Evolutionary conservation across 2,329 filamentous ascomycete species (phyloP).

Genomic region (Aspergillus fischeri): DNA sequence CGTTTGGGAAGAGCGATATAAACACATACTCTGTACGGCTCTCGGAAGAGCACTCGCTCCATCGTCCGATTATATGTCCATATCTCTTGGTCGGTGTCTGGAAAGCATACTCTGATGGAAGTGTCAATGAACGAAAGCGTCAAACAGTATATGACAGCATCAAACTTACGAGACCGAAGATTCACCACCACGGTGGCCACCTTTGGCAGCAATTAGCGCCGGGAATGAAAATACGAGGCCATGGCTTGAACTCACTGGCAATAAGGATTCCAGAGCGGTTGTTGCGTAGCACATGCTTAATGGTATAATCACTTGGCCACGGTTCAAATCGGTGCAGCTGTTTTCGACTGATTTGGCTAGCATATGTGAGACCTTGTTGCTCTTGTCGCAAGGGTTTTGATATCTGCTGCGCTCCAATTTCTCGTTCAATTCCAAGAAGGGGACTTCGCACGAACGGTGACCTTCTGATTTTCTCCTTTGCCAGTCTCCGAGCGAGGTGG

Average conservation of each 20-base stretch:
- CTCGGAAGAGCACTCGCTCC: constrained; percentile 30
- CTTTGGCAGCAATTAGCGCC: constrained; percentile 16
- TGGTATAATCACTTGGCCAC: constrained; percentile 22
- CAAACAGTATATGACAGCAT: neutral
- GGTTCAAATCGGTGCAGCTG: constrained; percentile 30
- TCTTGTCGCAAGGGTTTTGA: constrained; percentile 20
- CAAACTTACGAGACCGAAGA: constrained; percentile 31
- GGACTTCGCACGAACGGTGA: constrained; percentile 27
- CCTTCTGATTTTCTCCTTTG: constrained; percentile 32
- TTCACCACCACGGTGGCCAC: constrained; percentile 25
- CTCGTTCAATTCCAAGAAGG: constrained; percentile 24
- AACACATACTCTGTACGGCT: constrained; percentile 27
- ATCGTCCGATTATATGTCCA: constrained; percentile 32
- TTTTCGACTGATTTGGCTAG: constrained; percentile 28
- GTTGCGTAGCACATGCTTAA: constrained; percentile 32
- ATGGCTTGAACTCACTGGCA: constrained; percentile 26
- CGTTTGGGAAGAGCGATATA: neutral
- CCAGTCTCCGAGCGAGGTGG: constrained; percentile 22
- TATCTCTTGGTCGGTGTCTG: constrained; percentile 26
- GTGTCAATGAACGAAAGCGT: constrained; percentile 1
- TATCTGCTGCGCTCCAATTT: constrained; percentile 22
- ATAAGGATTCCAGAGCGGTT: constrained; percentile 33
- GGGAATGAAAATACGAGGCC: neutral
- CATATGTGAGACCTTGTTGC: constrained; percentile 27
- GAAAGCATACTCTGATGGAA: constrained; percentile 27